Percentiles rank a stretch among this genome's conserved stretches.
Evolutionary conservation across 1,139 yeast genomes (phyloP).

Genomic region (Saccharomyces hybrid): DNA sequence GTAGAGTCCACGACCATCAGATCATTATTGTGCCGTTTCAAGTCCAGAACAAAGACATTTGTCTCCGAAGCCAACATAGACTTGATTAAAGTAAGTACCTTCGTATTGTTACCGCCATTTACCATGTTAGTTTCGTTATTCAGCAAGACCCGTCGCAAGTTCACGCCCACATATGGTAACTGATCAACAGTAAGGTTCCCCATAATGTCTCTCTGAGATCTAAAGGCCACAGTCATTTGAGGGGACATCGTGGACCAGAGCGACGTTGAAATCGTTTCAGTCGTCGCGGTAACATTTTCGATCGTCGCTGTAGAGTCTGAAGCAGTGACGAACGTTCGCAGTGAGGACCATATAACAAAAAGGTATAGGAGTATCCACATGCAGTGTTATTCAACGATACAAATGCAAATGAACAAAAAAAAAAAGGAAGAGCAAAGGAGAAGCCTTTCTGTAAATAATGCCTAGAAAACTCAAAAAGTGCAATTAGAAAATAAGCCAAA

Average conservation of each 20-base stretch:
- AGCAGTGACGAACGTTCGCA: background rate
- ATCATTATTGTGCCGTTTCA: slow-evolving; percentile 54
- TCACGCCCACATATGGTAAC: slow-evolving; percentile 49
- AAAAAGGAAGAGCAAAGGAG: background rate
- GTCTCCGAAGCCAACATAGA: slow-evolving; percentile 45
- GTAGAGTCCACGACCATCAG: slow-evolving; percentile 50
- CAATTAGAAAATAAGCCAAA: background rate
- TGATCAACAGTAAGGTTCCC: slow-evolving; percentile 51
- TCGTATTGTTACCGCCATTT: slow-evolving; percentile 2
- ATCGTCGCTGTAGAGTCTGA: background rate
- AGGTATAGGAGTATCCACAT: slow-evolving; percentile 1
- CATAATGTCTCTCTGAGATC: slow-evolving; percentile 67
- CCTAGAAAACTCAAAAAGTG: background rate
- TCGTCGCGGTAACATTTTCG: background rate
- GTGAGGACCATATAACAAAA: background rate
- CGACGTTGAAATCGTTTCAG: background rate
- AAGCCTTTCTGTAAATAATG: background rate
- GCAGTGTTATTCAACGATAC: background rate
- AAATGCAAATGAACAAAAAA: background rate
- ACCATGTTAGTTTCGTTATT: slow-evolving; percentile 44
- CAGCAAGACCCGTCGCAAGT: slow-evolving; percentile 46
- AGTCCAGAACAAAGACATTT: slow-evolving; percentile 48
- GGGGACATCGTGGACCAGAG: slow-evolving; percentile 23
- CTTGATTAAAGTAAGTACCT: slow-evolving; percentile 36
- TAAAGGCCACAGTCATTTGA: slow-evolving; percentile 36